phyloP scores from a whole-genome alignment of 2,329 filamentous ascomycete genomes.

The Epichloe elymi region DNA sequence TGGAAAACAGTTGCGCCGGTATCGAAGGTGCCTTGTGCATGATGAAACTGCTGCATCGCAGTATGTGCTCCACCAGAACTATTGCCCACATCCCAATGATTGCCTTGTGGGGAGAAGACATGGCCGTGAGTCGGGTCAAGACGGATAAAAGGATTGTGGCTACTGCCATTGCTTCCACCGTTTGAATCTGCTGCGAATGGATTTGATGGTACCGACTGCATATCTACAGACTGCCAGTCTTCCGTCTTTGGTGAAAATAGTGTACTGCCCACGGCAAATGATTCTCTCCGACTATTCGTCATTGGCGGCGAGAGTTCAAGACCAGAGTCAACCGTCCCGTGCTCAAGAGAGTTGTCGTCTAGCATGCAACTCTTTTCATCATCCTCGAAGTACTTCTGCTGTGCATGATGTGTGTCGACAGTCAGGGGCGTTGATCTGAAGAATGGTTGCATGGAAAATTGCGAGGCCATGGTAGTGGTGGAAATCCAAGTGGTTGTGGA shows the following conservation, averaged over 20 bases:
- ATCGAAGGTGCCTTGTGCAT: slow-evolving; percentile 44
- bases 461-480: slow-evolving; percentile 33
- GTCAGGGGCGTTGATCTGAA: slow-evolving; percentile 37
- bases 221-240: slow-evolving; percentile 50
- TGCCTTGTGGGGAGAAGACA: slow-evolving; percentile 25
- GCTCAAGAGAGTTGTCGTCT: slow-evolving; percentile 48
- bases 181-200: slow-evolving; percentile 45
- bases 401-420: slow-evolving; percentile 39
- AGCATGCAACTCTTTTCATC: slow-evolving; percentile 43
- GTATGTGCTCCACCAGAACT: slow-evolving; percentile 61
- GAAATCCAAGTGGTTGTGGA: not conserved
- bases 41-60: slow-evolving; percentile 53
- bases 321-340: slow-evolving; percentile 44
- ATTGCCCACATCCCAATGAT: slow-evolving; percentile 50
- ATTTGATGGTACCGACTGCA: slow-evolving; percentile 50
- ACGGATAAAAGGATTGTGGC: slow-evolving; percentile 52
- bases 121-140: slow-evolving; percentile 38
- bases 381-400: slow-evolving; percentile 44
- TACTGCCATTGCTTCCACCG: slow-evolving; percentile 39
- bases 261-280: slow-evolving; percentile 41
- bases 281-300: slow-evolving; percentile 49
- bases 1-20: slow-evolving; percentile 39
- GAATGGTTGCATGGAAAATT: slow-evolving; percentile 36
- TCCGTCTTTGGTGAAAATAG: slow-evolving; percentile 55
- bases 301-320: slow-evolving; percentile 51